These are phyloP conservation scores for Annulohypoxylon bovei DNA, from an alignment of 495 filamentous ascomycete species.

Conservation along the genomic window DNA sequence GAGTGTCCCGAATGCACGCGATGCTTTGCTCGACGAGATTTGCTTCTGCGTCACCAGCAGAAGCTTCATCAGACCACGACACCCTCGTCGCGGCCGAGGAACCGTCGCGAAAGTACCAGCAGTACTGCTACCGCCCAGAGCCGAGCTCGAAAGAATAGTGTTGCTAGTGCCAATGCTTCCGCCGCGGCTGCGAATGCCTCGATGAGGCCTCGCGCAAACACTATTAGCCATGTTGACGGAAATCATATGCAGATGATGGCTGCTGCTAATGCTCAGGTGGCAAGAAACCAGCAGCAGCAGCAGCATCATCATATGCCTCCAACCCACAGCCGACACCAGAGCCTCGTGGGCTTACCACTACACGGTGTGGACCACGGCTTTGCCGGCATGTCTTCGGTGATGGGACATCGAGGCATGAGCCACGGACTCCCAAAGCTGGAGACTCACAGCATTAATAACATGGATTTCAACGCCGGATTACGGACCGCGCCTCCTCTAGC, in stretches of 20 bases:
- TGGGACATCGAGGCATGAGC: conserved; percentile 69
- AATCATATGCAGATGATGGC: conserved; percentile 76
- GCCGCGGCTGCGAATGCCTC: conserved; percentile 59
- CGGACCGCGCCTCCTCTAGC: conserved; percentile 82
- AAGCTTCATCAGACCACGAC: conserved; percentile 98
- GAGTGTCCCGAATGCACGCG: conserved; percentile 95
- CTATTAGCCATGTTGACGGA: conserved; percentile 92
- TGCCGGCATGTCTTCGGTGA: conserved; percentile 74
- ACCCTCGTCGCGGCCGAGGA: conserved; percentile 86
- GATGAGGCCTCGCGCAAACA: conserved; percentile 94
- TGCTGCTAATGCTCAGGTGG: conserved; percentile 60
- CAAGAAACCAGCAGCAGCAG: conserved; percentile 61
- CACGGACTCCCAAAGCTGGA: conserved; percentile 85
- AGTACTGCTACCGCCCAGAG: conserved; percentile 71
- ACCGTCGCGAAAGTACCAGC: conserved; percentile 84
- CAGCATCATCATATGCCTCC: conserved; percentile 60
- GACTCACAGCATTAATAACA: conserved; percentile 66
- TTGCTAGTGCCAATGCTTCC: conserved; percentile 68
- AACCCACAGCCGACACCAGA: conserved; percentile 71
- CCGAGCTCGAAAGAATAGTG: conserved; percentile 90
- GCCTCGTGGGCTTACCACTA: conserved; percentile 71
- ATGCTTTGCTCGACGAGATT: conserved; percentile 93
- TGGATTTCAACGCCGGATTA: conserved; percentile 71
- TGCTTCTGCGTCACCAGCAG: conserved; percentile 95
- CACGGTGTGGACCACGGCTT: conserved; percentile 65